Evolutionary conservation across 176 grass and related monocot species (phyloP).

Genomic region (Musa troglodytarum): DNA sequence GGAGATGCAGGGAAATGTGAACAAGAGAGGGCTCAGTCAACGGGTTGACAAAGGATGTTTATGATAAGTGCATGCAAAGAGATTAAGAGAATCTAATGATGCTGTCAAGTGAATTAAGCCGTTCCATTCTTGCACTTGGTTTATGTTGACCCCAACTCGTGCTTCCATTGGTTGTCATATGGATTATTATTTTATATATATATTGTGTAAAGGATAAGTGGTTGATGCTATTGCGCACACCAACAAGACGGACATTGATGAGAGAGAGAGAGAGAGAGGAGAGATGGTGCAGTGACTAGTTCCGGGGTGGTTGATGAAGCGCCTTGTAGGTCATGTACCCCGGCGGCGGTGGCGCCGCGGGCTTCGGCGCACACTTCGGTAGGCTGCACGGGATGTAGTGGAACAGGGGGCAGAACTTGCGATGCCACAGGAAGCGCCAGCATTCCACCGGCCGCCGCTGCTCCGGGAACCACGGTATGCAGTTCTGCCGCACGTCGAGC

Average conservation of each 20-base stretch:
- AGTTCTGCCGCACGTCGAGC: constrained; percentile 16
- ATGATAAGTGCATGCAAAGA: neutral
- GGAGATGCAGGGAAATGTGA: neutral
- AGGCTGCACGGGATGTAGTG: neutral
- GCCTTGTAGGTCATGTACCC: neutral
- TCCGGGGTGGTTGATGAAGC: neutral
- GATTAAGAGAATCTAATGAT: neutral
- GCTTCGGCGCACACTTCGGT: neutral
- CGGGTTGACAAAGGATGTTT: neutral
- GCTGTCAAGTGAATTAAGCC: too few species aligned
- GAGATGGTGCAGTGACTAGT: too few species aligned
- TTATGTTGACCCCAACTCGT: too few species aligned
- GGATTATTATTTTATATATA: too few species aligned
- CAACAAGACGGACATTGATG: too few species aligned
- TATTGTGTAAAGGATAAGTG: too few species aligned
- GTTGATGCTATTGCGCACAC: too few species aligned
- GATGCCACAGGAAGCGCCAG: neutral
- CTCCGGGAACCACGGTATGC: constrained; percentile 1
- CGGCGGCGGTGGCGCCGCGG: neutral
- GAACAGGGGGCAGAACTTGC: neutral
- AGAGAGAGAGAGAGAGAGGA: too few species aligned
- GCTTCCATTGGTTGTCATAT: too few species aligned
- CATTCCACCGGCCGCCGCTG: constrained; percentile 2
- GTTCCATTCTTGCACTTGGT: too few species aligned
- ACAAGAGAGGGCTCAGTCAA: neutral